A percentile compares a stretch with the other conserved stretches of the same genome.
Conservation (phyloP, 106 monocot species). For the Apostasia shenzhenica region DNA sequence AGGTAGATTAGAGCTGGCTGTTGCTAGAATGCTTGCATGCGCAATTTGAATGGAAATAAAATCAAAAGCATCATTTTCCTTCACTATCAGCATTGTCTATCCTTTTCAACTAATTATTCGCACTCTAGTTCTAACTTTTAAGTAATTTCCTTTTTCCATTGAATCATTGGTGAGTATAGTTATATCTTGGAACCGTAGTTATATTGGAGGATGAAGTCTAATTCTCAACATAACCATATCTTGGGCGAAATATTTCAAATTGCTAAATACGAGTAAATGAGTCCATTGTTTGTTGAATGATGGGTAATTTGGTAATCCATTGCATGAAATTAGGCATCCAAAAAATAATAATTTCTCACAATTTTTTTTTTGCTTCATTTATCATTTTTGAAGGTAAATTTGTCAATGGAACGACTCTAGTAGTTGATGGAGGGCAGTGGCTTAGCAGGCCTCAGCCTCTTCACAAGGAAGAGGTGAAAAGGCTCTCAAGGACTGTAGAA, state of each 20-base stretch:
- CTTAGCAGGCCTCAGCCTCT: conserved; percentile 59
- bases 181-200: too few relatives aligned
- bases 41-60: background rate
- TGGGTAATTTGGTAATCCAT: too few relatives aligned
- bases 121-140: too few relatives aligned
- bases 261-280: too few relatives aligned
- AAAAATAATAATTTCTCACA: too few relatives aligned
- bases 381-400: conserved; percentile 60
- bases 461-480: conserved; percentile 62
- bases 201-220: too few relatives aligned
- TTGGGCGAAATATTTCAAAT: too few relatives aligned
- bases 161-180: too few relatives aligned
- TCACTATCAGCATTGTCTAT: background rate
- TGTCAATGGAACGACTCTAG: conserved; percentile 61
- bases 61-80: background rate
- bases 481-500: conserved; percentile 53
- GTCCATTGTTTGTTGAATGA: too few relatives aligned
- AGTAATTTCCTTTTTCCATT: too few relatives aligned
- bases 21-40: background rate
- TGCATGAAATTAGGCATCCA: too few relatives aligned
- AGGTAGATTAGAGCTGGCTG: background rate
- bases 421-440: conserved; percentile 84
- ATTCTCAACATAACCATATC: background rate
- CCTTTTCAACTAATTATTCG: background rate
- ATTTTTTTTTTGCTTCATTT: too few relatives aligned